Evolutionary conservation across 1,139 yeast genomes (phyloP).

Genomic region (Kodamaea derodonti): DNA sequence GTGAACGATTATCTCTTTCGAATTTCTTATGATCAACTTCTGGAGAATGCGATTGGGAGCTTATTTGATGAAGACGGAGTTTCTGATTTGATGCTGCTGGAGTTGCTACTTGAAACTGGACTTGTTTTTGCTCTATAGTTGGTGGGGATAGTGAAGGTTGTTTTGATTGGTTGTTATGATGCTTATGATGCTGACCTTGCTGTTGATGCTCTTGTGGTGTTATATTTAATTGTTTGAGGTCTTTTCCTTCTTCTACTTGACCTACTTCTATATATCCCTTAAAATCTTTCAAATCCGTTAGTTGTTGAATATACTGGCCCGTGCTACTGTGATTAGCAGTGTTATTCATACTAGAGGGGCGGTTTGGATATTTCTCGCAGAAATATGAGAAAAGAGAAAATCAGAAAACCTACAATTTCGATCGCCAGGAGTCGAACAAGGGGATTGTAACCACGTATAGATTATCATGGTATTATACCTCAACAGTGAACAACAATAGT

Average conservation of each 20-base stretch:
- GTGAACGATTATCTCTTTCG: neutral
- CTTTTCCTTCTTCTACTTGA: neutral
- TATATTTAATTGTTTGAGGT: neutral
- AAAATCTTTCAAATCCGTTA: neutral
- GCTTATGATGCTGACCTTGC: neutral
- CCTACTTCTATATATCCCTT: neutral
- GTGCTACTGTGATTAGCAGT: constrained; percentile 1
- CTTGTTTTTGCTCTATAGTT: neutral
- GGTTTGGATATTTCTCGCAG: neutral
- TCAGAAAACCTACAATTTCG: too few relatives aligned
- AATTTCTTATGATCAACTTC: neutral
- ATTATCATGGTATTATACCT: too few relatives aligned
- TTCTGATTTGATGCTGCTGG: constrained; percentile 1
- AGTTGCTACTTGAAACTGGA: constrained; percentile 1
- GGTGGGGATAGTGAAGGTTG: constrained; percentile 1
- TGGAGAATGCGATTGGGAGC: constrained; percentile 1
- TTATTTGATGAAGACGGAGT: neutral
- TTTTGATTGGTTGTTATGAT: neutral
- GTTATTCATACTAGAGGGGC: constrained; percentile 1
- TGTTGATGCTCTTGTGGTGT: neutral
- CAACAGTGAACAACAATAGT: too few relatives aligned
- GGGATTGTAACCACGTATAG: too few relatives aligned
- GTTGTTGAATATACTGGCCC: constrained; percentile 1
- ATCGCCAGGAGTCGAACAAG: too few relatives aligned
- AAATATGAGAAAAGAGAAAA: neutral